Conservation (phyloP, 1,284 basidiomycete genomes). For the Takashimella koratensis region DNA sequence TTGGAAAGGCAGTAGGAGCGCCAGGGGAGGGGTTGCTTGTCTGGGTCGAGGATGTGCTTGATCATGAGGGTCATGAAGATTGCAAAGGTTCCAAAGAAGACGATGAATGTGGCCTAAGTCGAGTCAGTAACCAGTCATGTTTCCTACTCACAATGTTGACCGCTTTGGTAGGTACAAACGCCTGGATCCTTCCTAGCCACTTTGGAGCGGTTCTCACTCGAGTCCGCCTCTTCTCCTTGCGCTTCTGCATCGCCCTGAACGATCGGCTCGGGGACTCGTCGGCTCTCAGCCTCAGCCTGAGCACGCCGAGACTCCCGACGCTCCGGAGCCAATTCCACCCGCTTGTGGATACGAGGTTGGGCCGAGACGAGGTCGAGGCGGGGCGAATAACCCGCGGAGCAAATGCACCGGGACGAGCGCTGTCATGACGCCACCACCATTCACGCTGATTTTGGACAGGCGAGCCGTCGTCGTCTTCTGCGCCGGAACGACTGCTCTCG, state of each 20-base stretch:
- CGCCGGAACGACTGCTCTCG: neutral
- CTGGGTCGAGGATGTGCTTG: slow-evolving; percentile 89
- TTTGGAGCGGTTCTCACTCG: slow-evolving; percentile 12
- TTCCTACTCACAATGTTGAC: slow-evolving; percentile 24
- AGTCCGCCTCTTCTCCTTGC: slow-evolving; percentile 9
- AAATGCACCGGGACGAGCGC: slow-evolving; percentile 2
- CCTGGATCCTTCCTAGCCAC: slow-evolving; percentile 18
- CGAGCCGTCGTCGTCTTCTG: slow-evolving; percentile 19
- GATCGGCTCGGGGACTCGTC: neutral
- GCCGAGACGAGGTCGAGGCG: neutral
- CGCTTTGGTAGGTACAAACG: slow-evolving; percentile 22
- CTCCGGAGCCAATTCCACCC: neutral
- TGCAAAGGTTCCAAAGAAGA: slow-evolving; percentile 67
- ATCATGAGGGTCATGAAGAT: slow-evolving; percentile 60
- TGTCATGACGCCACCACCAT: slow-evolving; percentile 14
- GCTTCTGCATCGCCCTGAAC: neutral
- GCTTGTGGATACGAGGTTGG: neutral
- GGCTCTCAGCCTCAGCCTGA: neutral
- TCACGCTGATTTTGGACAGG: slow-evolving; percentile 1
- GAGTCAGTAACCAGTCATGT: neutral
- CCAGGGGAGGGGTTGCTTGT: slow-evolving; percentile 93
- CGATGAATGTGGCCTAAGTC: slow-evolving; percentile 52
- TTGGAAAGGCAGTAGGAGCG: slow-evolving; percentile 78
- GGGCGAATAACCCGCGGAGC: slow-evolving; percentile 7
- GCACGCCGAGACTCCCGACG: neutral